Conservation (phyloP, 106 monocot genomes). For the Dioscorea alata region DNA sequence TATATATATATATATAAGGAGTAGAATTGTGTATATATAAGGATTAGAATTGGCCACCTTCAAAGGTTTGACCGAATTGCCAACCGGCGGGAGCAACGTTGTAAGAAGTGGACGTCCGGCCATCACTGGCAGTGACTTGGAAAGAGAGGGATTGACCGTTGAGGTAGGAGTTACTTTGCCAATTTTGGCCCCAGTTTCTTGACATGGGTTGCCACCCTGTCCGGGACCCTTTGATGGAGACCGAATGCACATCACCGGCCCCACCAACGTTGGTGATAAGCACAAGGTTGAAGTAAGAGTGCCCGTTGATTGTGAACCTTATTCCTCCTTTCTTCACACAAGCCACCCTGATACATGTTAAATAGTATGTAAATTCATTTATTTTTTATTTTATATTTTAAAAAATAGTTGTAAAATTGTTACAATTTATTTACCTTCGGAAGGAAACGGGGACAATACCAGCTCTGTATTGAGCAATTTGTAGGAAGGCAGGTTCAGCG, state of each 20-base stretch:
- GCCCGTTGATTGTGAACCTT: constrained; percentile 57
- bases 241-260: constrained; percentile 48
- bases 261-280: constrained; percentile 54
- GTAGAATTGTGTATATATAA: background rate
- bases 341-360: constrained; percentile 25
- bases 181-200: constrained; percentile 67
- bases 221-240: constrained; percentile 49
- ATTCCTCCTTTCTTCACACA: constrained; percentile 56
- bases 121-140: constrained; percentile 49
- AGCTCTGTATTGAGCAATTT: constrained; percentile 63
- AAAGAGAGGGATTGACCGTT: constrained; percentile 57
- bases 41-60: constrained; percentile 37
- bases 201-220: constrained; percentile 61
- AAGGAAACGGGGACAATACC: constrained; percentile 69
- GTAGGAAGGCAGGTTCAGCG: constrained; percentile 63
- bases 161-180: constrained; percentile 58
- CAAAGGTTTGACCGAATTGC: constrained; percentile 57
- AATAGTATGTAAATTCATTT: background rate
- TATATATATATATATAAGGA: too few species aligned
- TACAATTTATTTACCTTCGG: constrained; percentile 18
- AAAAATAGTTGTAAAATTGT: background rate
- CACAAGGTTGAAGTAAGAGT: constrained; percentile 64
- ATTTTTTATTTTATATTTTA: background rate
- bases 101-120: constrained; percentile 40
- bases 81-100: constrained; percentile 41